phyloP scores from a whole-genome alignment of 2,329 filamentous ascomycete species.

The Clarireedia sp. region DNA sequence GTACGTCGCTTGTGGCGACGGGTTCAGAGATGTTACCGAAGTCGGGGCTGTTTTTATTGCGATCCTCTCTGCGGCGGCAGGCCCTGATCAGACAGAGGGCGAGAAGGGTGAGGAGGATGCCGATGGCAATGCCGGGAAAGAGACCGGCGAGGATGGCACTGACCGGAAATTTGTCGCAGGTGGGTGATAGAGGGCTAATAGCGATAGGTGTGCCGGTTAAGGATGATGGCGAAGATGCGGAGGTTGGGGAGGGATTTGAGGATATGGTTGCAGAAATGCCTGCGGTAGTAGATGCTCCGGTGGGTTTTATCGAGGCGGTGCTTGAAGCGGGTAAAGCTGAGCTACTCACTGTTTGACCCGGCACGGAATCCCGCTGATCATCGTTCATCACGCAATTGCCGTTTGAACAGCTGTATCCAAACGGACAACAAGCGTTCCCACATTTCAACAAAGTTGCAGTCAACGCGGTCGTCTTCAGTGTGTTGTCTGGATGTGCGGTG shows the following conservation, averaged over 20 bases:
- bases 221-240: constrained; percentile 3
- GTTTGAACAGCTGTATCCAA: constrained; percentile 55
- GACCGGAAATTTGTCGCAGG: constrained; percentile 22
- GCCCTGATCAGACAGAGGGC: constrained; percentile 31
- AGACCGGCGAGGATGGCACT: constrained; percentile 20
- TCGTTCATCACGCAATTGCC: constrained; percentile 42
- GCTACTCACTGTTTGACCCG: constrained; percentile 18
- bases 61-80: constrained; percentile 17
- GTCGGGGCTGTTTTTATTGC: constrained; percentile 32
- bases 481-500: constrained; percentile 44
- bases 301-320: background rate
- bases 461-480: constrained; percentile 60
- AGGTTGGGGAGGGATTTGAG: constrained; percentile 18
- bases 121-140: constrained; percentile 41
- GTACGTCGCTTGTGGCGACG: constrained; percentile 41
- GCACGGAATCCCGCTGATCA: constrained; percentile 38
- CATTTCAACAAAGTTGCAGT: constrained; percentile 49
- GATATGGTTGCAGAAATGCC: background rate
- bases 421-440: constrained; percentile 58
- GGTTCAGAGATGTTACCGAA: constrained; percentile 43
- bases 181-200: constrained; percentile 6
- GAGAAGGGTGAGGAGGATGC: constrained; percentile 36
- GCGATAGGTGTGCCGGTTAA: background rate
- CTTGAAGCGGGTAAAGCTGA: constrained; percentile 16
- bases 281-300: background rate